phyloP scores from a whole-genome alignment of 176 grass and related monocot species.

The Oryza punctata region DNA sequence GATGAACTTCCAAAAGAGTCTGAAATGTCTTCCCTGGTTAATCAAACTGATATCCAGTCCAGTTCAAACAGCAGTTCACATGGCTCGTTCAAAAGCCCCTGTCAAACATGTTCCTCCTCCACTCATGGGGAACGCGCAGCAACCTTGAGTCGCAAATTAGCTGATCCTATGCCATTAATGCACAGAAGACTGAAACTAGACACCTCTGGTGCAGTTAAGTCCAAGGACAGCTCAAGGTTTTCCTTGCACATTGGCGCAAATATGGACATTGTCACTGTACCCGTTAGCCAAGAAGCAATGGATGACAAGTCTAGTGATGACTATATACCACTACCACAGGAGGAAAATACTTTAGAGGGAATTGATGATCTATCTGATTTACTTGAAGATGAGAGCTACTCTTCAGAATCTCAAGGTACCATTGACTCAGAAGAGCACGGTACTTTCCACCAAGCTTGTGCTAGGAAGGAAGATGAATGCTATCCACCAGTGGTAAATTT shows the following conservation, averaged over 20 bases:
- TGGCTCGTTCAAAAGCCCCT: slow-evolving; percentile 44
- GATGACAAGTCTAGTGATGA: slow-evolving; percentile 49
- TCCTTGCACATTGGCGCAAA: slow-evolving; percentile 37
- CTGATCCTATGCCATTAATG: slow-evolving; percentile 4
- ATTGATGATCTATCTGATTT: slow-evolving; percentile 47
- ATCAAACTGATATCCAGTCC: slow-evolving; percentile 45
- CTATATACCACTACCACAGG: slow-evolving; percentile 46
- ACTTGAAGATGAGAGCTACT: slow-evolving; percentile 36
- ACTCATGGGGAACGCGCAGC: slow-evolving; percentile 33
- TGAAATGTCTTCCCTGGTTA: slow-evolving; percentile 44
- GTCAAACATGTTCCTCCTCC: slow-evolving; percentile 51
- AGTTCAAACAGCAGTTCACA: slow-evolving; percentile 50
- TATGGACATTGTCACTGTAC: background rate
- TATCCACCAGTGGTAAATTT: slow-evolving; percentile 33
- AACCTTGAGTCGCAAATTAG: slow-evolving; percentile 16
- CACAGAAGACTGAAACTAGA: slow-evolving; percentile 19
- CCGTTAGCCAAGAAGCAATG: slow-evolving; percentile 35
- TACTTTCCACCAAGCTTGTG: slow-evolving; percentile 6
- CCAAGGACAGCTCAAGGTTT: slow-evolving; percentile 25
- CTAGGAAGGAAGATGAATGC: slow-evolving; percentile 38
- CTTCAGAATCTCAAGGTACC: slow-evolving; percentile 41
- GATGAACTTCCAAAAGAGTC: slow-evolving; percentile 30
- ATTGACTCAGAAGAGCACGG: slow-evolving; percentile 44
- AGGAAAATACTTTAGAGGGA: slow-evolving; percentile 34
- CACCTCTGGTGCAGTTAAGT: slow-evolving; percentile 38